A percentile compares a stretch with the other conserved stretches of the same genome.
phyloP scores from a whole-genome alignment of 805 yeast species.

The Candida insectalens region DNA sequence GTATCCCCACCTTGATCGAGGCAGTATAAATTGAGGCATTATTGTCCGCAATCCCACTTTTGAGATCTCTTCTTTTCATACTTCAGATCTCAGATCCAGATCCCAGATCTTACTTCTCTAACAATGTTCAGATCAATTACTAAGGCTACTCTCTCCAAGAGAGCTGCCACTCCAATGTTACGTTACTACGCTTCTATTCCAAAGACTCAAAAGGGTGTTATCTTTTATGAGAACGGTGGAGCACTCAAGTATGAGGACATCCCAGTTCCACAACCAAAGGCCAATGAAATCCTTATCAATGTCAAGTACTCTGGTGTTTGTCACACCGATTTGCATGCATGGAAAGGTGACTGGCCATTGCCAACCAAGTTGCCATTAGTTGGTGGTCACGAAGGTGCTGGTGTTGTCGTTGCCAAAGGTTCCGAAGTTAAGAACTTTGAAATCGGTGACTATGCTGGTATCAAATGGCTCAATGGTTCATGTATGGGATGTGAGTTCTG shows the following conservation, averaged over 20 bases:
- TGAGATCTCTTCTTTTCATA: too few species aligned
- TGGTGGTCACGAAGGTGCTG: constrained; percentile 90
- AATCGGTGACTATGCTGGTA: constrained; percentile 74
- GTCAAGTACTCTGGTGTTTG: constrained; percentile 87
- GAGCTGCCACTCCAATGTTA: too few species aligned
- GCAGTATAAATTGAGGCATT: too few species aligned
- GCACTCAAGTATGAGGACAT: constrained; percentile 58
- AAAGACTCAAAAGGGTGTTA: constrained; percentile 59
- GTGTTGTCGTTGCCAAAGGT: constrained; percentile 74
- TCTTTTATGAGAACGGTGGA: constrained; percentile 60
- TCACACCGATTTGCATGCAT: constrained; percentile 90
- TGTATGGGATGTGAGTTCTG: constrained; percentile 75
- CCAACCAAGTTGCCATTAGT: constrained; percentile 65
- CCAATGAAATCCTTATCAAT: constrained; percentile 71
- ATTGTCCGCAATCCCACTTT: too few species aligned
- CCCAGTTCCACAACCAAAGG: constrained; percentile 71
- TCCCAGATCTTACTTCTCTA: too few species aligned
- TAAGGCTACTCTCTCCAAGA: too few species aligned
- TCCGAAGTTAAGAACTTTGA: constrained; percentile 58
- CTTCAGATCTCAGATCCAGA: too few species aligned
- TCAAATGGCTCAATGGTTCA: constrained; percentile 77
- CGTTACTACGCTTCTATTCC: constrained; percentile 31
- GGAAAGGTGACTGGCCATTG: constrained; percentile 92
- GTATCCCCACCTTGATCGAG: too few species aligned
- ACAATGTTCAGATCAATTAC: too few species aligned